phyloP scores from a whole-genome alignment of 2,329 filamentous ascomycete genomes.

The Hysterium pulicare region DNA sequence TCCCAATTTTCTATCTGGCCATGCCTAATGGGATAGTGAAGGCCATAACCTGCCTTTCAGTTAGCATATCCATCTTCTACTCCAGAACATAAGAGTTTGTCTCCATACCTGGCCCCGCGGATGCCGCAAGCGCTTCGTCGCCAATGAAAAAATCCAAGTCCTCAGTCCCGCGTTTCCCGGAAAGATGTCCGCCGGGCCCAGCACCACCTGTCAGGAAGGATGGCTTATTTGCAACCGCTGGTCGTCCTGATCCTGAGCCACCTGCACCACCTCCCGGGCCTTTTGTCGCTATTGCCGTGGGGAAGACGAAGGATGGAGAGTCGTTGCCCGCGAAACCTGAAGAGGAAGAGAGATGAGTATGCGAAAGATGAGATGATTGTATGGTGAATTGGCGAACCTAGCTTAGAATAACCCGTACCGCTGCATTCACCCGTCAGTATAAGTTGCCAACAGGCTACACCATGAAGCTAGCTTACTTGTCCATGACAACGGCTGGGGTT shows the following conservation, averaged over 20 bases:
- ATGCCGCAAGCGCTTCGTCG: conserved; percentile 85
- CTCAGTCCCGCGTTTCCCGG: conserved; percentile 90
- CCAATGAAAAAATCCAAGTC: conserved; percentile 99
- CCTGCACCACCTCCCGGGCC: conserved; percentile 65
- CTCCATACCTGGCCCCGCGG: conserved; percentile 70
- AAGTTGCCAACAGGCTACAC: conserved; percentile 19
- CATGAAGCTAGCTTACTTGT: conserved; percentile 74
- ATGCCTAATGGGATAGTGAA: conserved; percentile 97
- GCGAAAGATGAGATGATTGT: conserved; percentile 24
- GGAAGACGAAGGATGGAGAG: conserved; percentile 98
- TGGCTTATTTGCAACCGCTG: conserved; percentile 89
- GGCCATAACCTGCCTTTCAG: conserved; percentile 71
- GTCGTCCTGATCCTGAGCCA: conserved; percentile 80
- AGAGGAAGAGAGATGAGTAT: conserved; percentile 21
- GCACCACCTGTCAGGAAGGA: conserved; percentile 91
- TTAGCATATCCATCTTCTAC: conserved; percentile 1
- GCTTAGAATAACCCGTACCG: conserved; percentile 98
- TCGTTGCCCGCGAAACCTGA: conserved; percentile 98
- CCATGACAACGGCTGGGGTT: conserved; percentile 99
- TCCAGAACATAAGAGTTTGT: not conserved
- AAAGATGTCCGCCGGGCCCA: conserved; percentile 77
- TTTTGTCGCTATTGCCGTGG: conserved; percentile 97
- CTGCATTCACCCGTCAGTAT: conserved; percentile 53
- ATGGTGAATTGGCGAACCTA: conserved; percentile 62
- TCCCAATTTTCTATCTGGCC: conserved; percentile 99